These are phyloP conservation scores for Tuber aestivum DNA, from an alignment of 495 filamentous ascomycete species.

Conservation along the genomic window DNA sequence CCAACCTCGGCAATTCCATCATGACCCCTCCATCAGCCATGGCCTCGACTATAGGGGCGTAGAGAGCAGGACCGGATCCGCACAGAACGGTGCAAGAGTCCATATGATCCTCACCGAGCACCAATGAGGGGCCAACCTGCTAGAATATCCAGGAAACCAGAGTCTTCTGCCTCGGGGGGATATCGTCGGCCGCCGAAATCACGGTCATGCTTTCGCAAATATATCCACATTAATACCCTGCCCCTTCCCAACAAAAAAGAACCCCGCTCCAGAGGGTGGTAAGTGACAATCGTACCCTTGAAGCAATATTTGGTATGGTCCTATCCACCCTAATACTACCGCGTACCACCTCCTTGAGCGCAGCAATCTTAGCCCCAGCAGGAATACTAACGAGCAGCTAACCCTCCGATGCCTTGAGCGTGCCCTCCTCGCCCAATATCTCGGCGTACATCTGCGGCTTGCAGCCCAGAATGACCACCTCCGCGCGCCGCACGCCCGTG, in stretches of 20 bases:
- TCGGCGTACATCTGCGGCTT: conserved; percentile 69
- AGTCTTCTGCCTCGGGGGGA: conserved; percentile 48
- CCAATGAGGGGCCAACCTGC: conserved; percentile 60
- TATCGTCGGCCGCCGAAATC: conserved; percentile 57
- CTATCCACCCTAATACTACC: conserved; percentile 53
- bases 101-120: conserved; percentile 61
- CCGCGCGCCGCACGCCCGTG: conserved; percentile 52
- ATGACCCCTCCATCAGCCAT: conserved; percentile 73
- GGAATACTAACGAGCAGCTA: conserved; percentile 81
- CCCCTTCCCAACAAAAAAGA: too few relatives aligned
- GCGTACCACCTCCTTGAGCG: conserved; percentile 45
- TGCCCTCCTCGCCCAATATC: conserved; percentile 59
- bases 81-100: conserved; percentile 69
- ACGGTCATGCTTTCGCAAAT: conserved; percentile 79
- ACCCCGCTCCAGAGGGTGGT: background rate
- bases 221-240: conserved; percentile 43
- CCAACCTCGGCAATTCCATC: conserved; percentile 69
- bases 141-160: conserved; percentile 73
- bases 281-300: conserved; percentile 24
- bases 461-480: conserved; percentile 66
- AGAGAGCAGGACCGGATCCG: conserved; percentile 73
- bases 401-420: conserved; percentile 61
- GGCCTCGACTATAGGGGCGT: conserved; percentile 69
- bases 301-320: conserved; percentile 72
- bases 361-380: conserved; percentile 61